These are phyloP conservation scores for Carallia brachiata DNA, from an alignment of 345 rosid species.

Conservation along the genomic window DNA sequence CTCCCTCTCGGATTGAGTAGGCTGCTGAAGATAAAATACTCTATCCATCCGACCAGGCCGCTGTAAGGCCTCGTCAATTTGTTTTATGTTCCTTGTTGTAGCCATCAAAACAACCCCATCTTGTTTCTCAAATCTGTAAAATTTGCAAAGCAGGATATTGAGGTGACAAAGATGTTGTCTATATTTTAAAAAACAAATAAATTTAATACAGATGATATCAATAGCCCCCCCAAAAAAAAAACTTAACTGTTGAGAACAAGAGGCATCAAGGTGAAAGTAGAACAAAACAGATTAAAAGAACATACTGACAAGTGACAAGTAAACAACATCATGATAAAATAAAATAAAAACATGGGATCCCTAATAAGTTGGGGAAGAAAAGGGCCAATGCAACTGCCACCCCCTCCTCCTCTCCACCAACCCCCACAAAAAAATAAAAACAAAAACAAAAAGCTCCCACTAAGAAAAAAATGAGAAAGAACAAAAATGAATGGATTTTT, in stretches of 20 bases:
- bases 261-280: too few species aligned
- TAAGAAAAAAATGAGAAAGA: background rate
- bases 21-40: conserved; percentile 84
- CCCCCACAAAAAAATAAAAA: too few species aligned
- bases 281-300: too few species aligned
- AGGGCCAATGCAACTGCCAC: too few species aligned
- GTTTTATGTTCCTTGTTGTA: conserved; percentile 82
- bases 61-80: conserved; percentile 86
- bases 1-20: conserved; percentile 90
- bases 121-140: conserved; percentile 87
- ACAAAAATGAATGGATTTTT: background rate
- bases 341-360: too few species aligned
- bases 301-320: too few species aligned
- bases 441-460: too few species aligned
- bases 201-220: background rate
- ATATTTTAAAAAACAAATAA: background rate
- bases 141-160: conserved; percentile 3
- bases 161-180: conserved; percentile 4
- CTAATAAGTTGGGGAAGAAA: too few species aligned
- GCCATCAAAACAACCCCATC: conserved; percentile 99
- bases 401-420: too few species aligned
- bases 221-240: background rate
- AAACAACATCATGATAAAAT: too few species aligned
- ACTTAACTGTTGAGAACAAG: background rate
- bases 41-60: conserved; percentile 98